phyloP scores from a whole-genome alignment of 176 grass and related monocot species.

The Cenchrus fungigraminus region DNA sequence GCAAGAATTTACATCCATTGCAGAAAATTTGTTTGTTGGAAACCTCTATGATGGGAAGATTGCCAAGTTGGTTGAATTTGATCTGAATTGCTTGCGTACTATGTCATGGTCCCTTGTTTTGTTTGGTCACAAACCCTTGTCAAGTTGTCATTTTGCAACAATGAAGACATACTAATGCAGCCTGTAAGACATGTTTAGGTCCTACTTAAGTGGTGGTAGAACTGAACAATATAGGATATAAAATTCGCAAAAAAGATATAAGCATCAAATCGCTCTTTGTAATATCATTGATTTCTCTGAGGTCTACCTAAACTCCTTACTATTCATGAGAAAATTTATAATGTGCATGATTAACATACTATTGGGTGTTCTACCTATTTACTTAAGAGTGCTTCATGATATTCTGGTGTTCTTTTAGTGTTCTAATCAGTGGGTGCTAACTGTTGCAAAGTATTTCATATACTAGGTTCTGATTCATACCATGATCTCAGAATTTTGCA shows the following conservation, averaged over 20 bases:
- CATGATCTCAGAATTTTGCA: neutral
- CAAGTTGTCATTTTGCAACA: neutral
- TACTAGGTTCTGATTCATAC: neutral
- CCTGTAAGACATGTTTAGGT: neutral
- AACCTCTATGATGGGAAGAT: neutral
- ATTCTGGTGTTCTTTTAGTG: neutral
- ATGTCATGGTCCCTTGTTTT: neutral
- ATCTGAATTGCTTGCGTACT: neutral
- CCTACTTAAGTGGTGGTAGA: neutral
- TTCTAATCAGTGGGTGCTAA: neutral
- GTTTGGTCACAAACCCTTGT: neutral
- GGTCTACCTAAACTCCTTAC: neutral
- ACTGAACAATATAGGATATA: neutral
- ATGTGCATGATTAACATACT: neutral
- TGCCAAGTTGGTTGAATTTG: slow-evolving; percentile 8
- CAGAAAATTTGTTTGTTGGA: neutral
- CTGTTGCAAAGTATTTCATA: neutral
- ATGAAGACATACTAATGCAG: neutral
- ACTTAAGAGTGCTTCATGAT: neutral
- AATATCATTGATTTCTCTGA: neutral
- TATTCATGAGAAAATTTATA: neutral
- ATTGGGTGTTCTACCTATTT: neutral
- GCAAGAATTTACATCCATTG: neutral
- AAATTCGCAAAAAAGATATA: too few relatives aligned
- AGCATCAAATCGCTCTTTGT: neutral